A percentile compares a stretch with the other conserved stretches of the same genome.
phyloP scores from a whole-genome alignment of 129 eudicot species.

The Flaveria robusta region DNA sequence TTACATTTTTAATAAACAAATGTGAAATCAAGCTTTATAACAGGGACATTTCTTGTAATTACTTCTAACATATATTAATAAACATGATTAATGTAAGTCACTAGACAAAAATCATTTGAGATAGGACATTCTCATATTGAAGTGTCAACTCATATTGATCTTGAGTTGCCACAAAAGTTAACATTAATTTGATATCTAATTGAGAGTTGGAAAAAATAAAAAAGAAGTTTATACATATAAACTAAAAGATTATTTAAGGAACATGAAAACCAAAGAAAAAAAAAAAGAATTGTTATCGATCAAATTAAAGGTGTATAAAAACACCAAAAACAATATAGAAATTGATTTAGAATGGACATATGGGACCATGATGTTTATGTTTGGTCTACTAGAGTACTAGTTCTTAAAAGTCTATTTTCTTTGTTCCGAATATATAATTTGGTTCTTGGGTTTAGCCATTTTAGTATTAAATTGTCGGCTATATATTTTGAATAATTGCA shows the following conservation, averaged over 20 bases:
- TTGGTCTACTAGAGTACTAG: background rate
- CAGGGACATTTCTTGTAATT: too few relatives aligned
- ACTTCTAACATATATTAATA: too few relatives aligned
- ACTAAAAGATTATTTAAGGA: conserved; percentile 1
- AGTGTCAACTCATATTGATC: background rate
- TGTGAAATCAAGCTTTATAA: too few relatives aligned
- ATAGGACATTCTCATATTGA: background rate
- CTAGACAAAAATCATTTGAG: too few relatives aligned
- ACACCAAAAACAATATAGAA: background rate
- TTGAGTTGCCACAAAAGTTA: background rate
- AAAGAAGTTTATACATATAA: background rate
- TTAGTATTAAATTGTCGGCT: conserved; percentile 1
- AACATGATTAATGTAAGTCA: too few relatives aligned
- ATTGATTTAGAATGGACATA: background rate
- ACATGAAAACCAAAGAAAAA: background rate
- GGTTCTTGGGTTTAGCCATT: background rate
- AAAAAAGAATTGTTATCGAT: background rate
- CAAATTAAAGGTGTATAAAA: background rate
- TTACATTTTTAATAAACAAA: too few relatives aligned
- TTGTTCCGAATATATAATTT: background rate
- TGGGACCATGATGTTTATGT: conserved; percentile 2
- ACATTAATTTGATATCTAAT: background rate
- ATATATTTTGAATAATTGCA: background rate
- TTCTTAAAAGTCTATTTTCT: background rate
- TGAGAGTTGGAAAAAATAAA: background rate